A percentile compares a stretch with the other conserved stretches of the same genome.
Conservation (phyloP, 352 stramenopile species). For the Phytophthora pisi region DNA sequence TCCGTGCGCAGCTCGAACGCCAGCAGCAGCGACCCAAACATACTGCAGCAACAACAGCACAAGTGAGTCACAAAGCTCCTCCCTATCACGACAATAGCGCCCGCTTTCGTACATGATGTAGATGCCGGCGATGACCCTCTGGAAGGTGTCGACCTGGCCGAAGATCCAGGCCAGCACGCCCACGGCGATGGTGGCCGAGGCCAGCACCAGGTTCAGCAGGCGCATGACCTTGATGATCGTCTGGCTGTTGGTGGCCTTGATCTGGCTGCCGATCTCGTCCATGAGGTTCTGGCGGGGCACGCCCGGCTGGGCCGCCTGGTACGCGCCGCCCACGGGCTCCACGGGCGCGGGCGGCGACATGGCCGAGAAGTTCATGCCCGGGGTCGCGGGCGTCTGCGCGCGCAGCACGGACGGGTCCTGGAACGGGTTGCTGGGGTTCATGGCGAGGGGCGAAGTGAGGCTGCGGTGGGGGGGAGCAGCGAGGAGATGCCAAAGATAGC, state of each 20-base stretch:
- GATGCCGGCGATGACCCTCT: constrained; percentile 84
- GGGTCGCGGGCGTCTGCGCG: constrained; percentile 30
- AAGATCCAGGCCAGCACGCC: constrained; percentile 84
- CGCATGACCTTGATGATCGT: constrained; percentile 86
- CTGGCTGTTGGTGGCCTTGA: constrained; percentile 84
- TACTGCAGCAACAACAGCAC: constrained; percentile 40
- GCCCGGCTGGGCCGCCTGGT: constrained; percentile 39
- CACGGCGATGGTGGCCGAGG: constrained; percentile 66
- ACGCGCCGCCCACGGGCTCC: constrained; percentile 31
- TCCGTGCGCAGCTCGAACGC: constrained; percentile 87
- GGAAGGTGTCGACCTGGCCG: constrained; percentile 75
- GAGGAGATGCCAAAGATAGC: too few relatives aligned
- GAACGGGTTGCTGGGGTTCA: constrained; percentile 44
- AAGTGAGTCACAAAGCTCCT: not conserved
- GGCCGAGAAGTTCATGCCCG: constrained; percentile 31
- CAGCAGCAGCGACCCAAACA: constrained; percentile 82
- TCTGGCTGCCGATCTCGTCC: constrained; percentile 82
- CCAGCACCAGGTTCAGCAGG: constrained; percentile 76
- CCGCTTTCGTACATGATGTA: constrained; percentile 82
- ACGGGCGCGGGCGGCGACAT: constrained; percentile 48
- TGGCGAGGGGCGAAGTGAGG: constrained; percentile 13
- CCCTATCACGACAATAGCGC: not conserved
- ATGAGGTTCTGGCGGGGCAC: constrained; percentile 72
- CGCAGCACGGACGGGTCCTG: constrained; percentile 51
- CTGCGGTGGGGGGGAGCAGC: too few relatives aligned